Evolutionary conservation across 345 rosid genomes (phyloP).

Genomic region (Conringia planisiliqua): DNA sequence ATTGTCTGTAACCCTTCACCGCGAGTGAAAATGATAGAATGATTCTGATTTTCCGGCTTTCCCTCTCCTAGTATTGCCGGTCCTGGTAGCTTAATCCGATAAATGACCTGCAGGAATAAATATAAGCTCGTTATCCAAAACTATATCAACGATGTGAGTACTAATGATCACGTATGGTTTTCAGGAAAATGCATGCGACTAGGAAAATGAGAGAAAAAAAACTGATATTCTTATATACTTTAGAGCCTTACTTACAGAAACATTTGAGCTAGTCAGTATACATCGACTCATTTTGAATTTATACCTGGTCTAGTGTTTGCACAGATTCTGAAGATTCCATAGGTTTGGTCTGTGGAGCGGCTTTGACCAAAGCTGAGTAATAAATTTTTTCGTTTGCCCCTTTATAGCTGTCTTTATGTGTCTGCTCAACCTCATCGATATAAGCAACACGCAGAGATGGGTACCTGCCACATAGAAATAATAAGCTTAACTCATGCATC

Average conservation of each 20-base stretch:
- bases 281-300: slow-evolving; percentile 3
- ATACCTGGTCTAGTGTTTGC: slow-evolving; percentile 73
- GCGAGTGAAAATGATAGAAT: slow-evolving; percentile 57
- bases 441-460: slow-evolving; percentile 78
- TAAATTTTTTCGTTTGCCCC: slow-evolving; percentile 49
- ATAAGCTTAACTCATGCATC: neutral
- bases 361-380: slow-evolving; percentile 70
- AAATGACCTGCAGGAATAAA: slow-evolving; percentile 40
- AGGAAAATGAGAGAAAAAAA: neutral
- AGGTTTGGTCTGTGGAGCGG: slow-evolving; percentile 53
- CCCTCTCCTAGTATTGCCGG: slow-evolving; percentile 57
- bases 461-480: slow-evolving; percentile 40
- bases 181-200: neutral
- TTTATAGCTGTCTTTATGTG: slow-evolving; percentile 48
- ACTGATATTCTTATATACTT: neutral
- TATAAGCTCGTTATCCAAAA: slow-evolving; percentile 12
- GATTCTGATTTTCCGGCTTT: slow-evolving; percentile 67
- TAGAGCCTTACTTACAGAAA: neutral
- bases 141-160: neutral
- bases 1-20: slow-evolving; percentile 63
- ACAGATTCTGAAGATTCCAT: slow-evolving; percentile 69
- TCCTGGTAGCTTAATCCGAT: slow-evolving; percentile 59
- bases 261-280: neutral
- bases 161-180: neutral
- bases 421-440: slow-evolving; percentile 72